Evolutionary conservation across 805 yeast genomes (phyloP), one percentile per base, ranked within the genome.

Genomic region (Schwanniomyces sp.): DNA sequence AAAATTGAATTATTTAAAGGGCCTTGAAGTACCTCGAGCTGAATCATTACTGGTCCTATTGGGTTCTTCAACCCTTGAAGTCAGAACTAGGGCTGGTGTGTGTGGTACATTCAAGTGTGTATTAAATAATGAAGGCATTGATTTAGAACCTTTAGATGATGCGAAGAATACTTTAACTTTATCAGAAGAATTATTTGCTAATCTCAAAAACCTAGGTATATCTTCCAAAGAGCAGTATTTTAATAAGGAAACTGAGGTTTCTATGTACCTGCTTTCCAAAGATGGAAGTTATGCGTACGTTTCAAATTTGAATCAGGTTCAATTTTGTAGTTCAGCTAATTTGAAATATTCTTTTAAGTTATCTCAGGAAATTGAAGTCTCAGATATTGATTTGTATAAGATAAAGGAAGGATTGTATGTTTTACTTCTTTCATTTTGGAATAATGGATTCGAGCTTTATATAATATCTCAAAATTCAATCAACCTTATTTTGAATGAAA

Each of bases 351-450:
- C 57, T 1, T 53, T 57, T 43, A 43, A 50, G 24, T 7, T 57
- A 26, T 17, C 50, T 7, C 21, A n/a, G 21, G 30, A n/a, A 14
- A 8, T n/a, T 3, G 54, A 53, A 40, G 47, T 51, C 1, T 47
- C 53, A n/a, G 51, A 44, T 26, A 41, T 48, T 29, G 56, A 53
- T 28, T n/a, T 53, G 10, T 25, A 52, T 2, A 43, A 45, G 6
- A 27, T 47, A 2, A 34, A 14, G 17, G 21, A 45, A n/a, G 40
- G 40, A 26, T 38, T 37, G 26, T 51, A 29, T 28, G 27, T 52
- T 7, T 10, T 52, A 10, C 43, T 58, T 18, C 38, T 55, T 2
- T 24, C 51, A 7, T 55, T 48, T 43, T 55, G 59, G 58, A 47
- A 55, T 47, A 61, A 59, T 6, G 34, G 41, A 11, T 51, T 40